Percentiles rank a stretch among this genome's conserved stretches.
These are phyloP conservation scores for Lactarius deliciosus DNA, from an alignment of 768 basidiomycete genomes.

Conservation along the genomic window DNA sequence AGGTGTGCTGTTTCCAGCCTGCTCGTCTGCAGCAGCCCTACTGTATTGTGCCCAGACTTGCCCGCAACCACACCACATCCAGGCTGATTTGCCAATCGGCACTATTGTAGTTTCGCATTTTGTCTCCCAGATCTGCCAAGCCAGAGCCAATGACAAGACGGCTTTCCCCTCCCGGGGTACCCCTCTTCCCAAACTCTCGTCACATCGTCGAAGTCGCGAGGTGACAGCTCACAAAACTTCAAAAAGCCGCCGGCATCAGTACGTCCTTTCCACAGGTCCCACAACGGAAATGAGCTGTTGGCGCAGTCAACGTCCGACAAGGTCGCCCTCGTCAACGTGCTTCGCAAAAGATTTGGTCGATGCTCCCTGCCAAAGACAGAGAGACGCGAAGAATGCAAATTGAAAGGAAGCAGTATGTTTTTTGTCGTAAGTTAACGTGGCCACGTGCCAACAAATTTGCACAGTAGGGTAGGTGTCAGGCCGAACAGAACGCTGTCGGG, in stretches of 20 bases:
- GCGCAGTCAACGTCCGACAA: constrained; percentile 15
- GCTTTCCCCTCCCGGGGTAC: background rate
- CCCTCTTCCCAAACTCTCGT: constrained; percentile 17
- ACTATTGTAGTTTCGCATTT: constrained; percentile 1
- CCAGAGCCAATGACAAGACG: constrained; percentile 5
- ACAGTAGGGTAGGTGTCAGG: constrained; percentile 3
- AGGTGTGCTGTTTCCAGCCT: constrained; percentile 11
- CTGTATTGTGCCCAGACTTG: constrained; percentile 10
- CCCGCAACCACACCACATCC: constrained; percentile 20
- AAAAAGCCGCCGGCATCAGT: constrained; percentile 13
- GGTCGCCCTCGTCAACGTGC: constrained; percentile 4
- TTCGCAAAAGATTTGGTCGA: constrained; percentile 2
- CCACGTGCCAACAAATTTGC: constrained; percentile 14
- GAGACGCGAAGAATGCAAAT: background rate
- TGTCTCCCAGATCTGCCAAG: constrained; percentile 4
- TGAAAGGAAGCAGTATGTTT: constrained; percentile 10
- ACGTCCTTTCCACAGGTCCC: background rate
- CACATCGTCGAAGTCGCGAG: constrained; percentile 9
- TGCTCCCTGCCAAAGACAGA: constrained; percentile 10
- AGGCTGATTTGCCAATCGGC: constrained; percentile 19
- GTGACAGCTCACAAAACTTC: constrained; percentile 14
- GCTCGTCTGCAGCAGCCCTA: constrained; percentile 15
- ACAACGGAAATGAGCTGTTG: constrained; percentile 18
- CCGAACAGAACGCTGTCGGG: background rate
- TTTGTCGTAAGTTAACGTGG: constrained; percentile 6